These are phyloP conservation scores for Straminergon stramineum DNA, from an alignment of 225 moss, liverwort and hornwort genomes.

Conservation along the genomic window DNA sequence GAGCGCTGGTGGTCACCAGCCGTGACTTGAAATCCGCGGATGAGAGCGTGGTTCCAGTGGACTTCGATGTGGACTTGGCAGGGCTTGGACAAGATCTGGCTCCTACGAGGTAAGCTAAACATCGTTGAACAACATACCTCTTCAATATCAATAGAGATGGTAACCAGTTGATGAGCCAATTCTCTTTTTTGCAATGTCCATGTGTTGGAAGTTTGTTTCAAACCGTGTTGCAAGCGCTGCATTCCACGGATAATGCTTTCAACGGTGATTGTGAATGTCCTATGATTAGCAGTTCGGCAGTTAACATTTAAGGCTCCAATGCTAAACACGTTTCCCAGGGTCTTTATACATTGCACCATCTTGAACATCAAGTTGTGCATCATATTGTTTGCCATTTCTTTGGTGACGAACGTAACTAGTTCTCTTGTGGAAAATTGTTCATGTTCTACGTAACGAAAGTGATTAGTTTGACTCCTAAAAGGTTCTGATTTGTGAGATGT, in stretches of 20 bases:
- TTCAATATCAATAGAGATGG: background rate
- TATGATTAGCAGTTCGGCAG: no score
- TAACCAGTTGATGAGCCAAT: background rate
- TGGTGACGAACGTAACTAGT: background rate
- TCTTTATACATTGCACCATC: background rate
- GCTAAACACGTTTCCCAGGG: background rate
- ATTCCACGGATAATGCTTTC: background rate
- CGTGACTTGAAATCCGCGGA: slow-evolving; percentile 46
- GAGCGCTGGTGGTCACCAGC: slow-evolving; percentile 46
- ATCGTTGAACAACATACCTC: background rate
- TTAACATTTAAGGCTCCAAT: no score
- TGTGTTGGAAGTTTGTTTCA: background rate
- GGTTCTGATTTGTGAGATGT: background rate
- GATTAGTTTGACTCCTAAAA: background rate
- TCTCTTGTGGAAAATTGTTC: no score
- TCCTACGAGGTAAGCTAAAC: background rate
- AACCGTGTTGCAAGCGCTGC: background rate
- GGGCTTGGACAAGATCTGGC: background rate
- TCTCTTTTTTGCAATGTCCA: background rate
- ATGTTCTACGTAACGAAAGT: no score
- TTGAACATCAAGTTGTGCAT: background rate
- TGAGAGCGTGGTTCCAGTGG: slow-evolving; percentile 36
- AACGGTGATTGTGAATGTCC: no score
- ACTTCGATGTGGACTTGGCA: slow-evolving; percentile 10
- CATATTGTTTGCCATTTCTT: background rate